These are phyloP conservation scores for Tylopilus sp. DNA, from an alignment of 768 basidiomycete genomes.

Conservation along the genomic window DNA sequence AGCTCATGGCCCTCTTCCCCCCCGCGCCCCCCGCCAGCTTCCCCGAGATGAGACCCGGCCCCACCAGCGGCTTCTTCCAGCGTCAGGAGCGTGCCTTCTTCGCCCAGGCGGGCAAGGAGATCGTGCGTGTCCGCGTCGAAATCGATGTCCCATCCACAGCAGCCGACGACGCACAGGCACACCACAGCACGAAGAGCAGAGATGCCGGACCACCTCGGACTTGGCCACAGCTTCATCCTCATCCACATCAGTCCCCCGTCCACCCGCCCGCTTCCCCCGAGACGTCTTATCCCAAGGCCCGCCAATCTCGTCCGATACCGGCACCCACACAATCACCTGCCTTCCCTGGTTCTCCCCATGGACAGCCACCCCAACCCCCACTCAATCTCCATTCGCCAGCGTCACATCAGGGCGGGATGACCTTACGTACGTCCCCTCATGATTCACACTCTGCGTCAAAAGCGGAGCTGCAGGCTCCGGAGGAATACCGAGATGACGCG, in stretches of 20 bases:
- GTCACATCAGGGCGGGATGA: slow-evolving; percentile 23
- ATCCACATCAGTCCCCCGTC: slow-evolving; percentile 28
- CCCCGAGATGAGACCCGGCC: slow-evolving; percentile 54
- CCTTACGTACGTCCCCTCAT: slow-evolving; percentile 47
- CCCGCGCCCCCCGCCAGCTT: slow-evolving; percentile 59
- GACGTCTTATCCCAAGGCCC: slow-evolving; percentile 35
- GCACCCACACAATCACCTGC: slow-evolving; percentile 26
- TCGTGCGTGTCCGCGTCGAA: slow-evolving; percentile 71
- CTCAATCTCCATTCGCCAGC: slow-evolving; percentile 31
- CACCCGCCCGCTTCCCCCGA: slow-evolving; percentile 23
- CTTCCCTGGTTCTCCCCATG: slow-evolving; percentile 31
- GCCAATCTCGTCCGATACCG: slow-evolving; percentile 25
- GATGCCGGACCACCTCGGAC: slow-evolving; percentile 23
- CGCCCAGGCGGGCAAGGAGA: slow-evolving; percentile 73
- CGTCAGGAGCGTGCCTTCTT: slow-evolving; percentile 80
- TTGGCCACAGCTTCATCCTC: slow-evolving; percentile 32
- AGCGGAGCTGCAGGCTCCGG: slow-evolving; percentile 33
- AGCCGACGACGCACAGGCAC: slow-evolving; percentile 11
- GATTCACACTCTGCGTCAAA: slow-evolving; percentile 36
- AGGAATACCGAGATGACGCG: slow-evolving; percentile 52
- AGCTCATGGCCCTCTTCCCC: slow-evolving; percentile 84
- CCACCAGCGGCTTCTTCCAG: slow-evolving; percentile 71
- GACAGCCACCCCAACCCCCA: slow-evolving; percentile 32
- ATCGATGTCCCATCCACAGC: slow-evolving; percentile 46
- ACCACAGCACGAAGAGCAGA: slow-evolving; percentile 28